These are phyloP conservation scores for Metahyphopichia silvanorum DNA, from an alignment of 805 yeast species.

Conservation along the genomic window DNA sequence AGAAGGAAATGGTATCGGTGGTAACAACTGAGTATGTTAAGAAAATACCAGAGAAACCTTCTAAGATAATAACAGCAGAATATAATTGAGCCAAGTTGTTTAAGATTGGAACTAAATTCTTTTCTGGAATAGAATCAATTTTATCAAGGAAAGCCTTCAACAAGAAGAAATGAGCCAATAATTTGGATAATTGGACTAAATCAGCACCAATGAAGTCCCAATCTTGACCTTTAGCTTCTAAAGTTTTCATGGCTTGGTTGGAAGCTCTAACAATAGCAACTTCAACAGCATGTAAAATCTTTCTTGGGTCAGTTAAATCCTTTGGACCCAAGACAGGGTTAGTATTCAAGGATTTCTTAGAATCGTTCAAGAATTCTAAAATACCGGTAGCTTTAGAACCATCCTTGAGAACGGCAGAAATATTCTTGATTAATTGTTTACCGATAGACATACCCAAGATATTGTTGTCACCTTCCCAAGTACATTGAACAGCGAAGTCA, in stretches of 20 bases:
- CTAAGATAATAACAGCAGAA: slow-evolving; percentile 21
- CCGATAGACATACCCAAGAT: slow-evolving; percentile 80
- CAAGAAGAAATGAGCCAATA: slow-evolving; percentile 44
- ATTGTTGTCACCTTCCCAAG: slow-evolving; percentile 98
- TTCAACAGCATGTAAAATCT: slow-evolving; percentile 25
- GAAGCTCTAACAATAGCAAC: slow-evolving; percentile 39
- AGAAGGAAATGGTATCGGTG: slow-evolving; percentile 23
- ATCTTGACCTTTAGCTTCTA: slow-evolving; percentile 32
- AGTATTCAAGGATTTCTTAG: slow-evolving; percentile 22
- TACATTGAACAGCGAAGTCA: slow-evolving; percentile 93
- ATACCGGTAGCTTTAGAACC: slow-evolving; percentile 46
- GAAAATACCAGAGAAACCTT: slow-evolving; percentile 33
- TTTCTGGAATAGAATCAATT: slow-evolving; percentile 25
- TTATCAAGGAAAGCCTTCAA: slow-evolving; percentile 35
- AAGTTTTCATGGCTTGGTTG: slow-evolving; percentile 24
- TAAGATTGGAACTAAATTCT: slow-evolving; percentile 46
- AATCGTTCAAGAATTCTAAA: slow-evolving; percentile 38
- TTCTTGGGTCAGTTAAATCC: slow-evolving; percentile 19
- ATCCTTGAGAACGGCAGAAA: slow-evolving; percentile 30
- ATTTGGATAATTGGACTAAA: slow-evolving; percentile 43
- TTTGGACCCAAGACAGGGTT: slow-evolving; percentile 7
- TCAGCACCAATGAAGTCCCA: slow-evolving; percentile 47
- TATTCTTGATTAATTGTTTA: slow-evolving; percentile 60
- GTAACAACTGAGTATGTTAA: slow-evolving; percentile 32
- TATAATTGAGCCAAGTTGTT: slow-evolving; percentile 57